Conservation (phyloP, 1,284 basidiomycete genomes). For the Golubevia sp. region DNA sequence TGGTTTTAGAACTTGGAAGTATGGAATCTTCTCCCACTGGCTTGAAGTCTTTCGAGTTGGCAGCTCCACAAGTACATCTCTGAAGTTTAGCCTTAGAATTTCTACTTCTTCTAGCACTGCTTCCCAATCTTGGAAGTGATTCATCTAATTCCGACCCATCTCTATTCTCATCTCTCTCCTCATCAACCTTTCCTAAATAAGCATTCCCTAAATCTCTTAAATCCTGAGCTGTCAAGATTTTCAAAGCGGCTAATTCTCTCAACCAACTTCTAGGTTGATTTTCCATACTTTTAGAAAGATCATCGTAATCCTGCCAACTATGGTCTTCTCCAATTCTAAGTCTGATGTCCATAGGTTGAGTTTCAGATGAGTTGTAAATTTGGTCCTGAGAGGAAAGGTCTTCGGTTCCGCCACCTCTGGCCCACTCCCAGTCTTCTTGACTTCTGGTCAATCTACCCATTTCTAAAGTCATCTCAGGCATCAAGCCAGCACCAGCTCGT, state of each 20-base stretch:
- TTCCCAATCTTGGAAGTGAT: not conserved
- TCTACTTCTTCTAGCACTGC: no score
- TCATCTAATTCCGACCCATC: not conserved
- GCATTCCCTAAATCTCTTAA: not conserved
- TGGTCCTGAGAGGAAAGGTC: no score
- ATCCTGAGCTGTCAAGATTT: not conserved
- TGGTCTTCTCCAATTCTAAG: no score
- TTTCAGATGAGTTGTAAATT: no score
- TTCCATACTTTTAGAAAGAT: no score
- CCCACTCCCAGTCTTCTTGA: not conserved
- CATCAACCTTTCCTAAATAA: not conserved
- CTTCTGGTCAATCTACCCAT: not conserved
- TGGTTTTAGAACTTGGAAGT: no score
- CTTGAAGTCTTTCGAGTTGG: no score
- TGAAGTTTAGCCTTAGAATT: no score
- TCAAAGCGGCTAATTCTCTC: not conserved
- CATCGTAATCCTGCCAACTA: no score
- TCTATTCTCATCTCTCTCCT: not conserved
- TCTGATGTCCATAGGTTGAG: not conserved
- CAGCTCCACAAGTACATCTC: no score
- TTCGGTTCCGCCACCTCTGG: not conserved
- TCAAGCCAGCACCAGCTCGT: slow-evolving; percentile 6
- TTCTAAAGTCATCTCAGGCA: not conserved
- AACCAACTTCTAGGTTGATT: not conserved
- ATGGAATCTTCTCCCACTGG: no score